Evolutionary conservation across 768 basidiomycete species (phyloP).

Genomic region (Dacryopinax spathularia): DNA sequence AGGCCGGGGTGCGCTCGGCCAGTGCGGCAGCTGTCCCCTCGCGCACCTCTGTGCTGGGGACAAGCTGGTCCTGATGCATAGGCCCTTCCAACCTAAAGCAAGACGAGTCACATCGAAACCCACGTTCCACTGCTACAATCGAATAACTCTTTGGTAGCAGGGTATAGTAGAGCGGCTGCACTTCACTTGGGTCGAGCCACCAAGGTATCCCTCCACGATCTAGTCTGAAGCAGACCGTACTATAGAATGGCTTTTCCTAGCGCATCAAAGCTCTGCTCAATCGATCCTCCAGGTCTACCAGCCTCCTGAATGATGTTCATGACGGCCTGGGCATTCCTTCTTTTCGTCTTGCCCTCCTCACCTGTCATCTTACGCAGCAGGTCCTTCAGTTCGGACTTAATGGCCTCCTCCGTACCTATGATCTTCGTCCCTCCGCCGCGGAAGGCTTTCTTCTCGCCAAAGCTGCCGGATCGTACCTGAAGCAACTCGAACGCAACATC

Average conservation of each 20-base stretch:
- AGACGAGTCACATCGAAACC: too few relatives aligned
- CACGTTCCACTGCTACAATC: too few relatives aligned
- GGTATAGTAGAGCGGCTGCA: too few relatives aligned
- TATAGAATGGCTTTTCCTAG: background rate
- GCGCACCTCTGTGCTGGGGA: too few relatives aligned
- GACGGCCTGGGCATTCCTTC: slow-evolving; percentile 13
- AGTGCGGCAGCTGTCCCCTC: too few relatives aligned
- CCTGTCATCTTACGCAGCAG: slow-evolving; percentile 16
- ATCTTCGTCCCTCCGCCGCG: slow-evolving; percentile 10
- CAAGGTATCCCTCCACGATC: too few relatives aligned
- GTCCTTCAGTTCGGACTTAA: slow-evolving; percentile 12
- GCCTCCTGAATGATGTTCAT: background rate
- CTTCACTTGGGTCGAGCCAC: too few relatives aligned
- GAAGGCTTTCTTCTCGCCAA: slow-evolving; percentile 12
- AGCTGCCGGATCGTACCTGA: slow-evolving; percentile 14
- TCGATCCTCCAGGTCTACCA: background rate
- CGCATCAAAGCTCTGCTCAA: background rate
- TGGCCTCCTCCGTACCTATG: slow-evolving; percentile 16
- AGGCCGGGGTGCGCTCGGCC: too few relatives aligned
- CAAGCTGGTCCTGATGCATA: too few relatives aligned
- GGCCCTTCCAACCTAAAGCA: too few relatives aligned
- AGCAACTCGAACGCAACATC: slow-evolving; percentile 15
- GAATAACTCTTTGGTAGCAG: too few relatives aligned
- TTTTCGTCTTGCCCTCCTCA: slow-evolving; percentile 17
- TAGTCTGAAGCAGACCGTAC: too few relatives aligned